These are phyloP conservation scores for Agroathelia rolfsii DNA, from an alignment of 1,284 basidiomycete genomes.

Conservation along the genomic window DNA sequence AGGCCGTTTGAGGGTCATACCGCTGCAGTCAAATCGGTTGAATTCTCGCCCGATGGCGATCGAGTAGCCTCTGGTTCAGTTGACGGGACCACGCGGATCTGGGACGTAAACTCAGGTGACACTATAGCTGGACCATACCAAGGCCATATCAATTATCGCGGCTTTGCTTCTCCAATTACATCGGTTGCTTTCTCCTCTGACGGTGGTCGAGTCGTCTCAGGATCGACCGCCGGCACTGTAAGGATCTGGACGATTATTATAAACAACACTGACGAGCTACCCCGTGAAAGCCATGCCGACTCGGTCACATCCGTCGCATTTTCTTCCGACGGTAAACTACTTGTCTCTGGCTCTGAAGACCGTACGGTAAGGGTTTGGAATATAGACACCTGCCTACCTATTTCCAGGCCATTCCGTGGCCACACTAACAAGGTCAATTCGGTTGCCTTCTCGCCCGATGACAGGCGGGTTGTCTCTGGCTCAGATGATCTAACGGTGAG, in stretches of 20 bases:
- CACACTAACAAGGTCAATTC: conserved; percentile 10
- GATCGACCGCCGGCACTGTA: conserved; percentile 19
- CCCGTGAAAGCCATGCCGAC: no score
- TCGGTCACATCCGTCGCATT: background rate
- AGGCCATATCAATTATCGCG: conserved; percentile 14
- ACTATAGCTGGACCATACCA: conserved; percentile 13
- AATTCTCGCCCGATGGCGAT: conserved; percentile 11
- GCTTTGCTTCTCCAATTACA: conserved; percentile 17
- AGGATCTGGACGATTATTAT: no score
- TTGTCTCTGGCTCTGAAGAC: conserved; percentile 3
- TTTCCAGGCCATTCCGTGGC: conserved; percentile 3
- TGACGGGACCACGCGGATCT: conserved; percentile 13
- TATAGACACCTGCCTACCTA: conserved; percentile 9
- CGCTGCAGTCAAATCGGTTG: conserved; percentile 10
- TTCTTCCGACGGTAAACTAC: conserved; percentile 1
- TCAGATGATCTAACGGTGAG: conserved; percentile 12
- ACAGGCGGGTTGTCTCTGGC: conserved; percentile 12
- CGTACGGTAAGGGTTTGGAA: conserved; percentile 17
- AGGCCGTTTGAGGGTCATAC: conserved; percentile 8
- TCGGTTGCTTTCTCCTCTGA: conserved; percentile 22
- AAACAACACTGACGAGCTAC: no score
- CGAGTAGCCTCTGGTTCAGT: conserved; percentile 13
- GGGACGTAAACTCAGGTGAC: conserved; percentile 10
- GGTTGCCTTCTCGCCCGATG: conserved; percentile 12
- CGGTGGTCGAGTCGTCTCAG: conserved; percentile 22